Evolutionary conservation across 352 stramenopile genomes (phyloP), one percentile per base, ranked within the genome.

Genomic region (Phytophthora meadii): DNA sequence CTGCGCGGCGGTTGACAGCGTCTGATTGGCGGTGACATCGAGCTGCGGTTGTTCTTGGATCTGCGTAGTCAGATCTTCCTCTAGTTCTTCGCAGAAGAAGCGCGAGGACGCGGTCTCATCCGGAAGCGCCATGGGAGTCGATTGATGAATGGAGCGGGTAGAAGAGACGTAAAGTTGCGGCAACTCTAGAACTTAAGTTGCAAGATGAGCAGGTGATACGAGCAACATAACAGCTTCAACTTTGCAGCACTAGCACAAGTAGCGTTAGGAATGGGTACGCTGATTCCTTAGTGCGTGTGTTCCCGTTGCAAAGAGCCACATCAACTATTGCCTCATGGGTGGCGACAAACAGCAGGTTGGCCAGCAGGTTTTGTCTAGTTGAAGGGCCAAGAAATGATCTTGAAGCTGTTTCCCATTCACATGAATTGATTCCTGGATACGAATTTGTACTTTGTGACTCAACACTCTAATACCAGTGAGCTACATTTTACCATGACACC

Each of bases 71-170:
- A 91, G 62, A 52, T 93, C 84, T 54, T 93, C 82, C 46, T 91
- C 83, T 8, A 93, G 63, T 75, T 92, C 85, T 40, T 92, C 85
- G 67, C 85, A 92, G 69, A 93, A 93, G 69, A 88, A 89, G 41
- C 85, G 85, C 63, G 75, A 62, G 19, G 76, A 75, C 36, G 54
- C 49, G 15, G 15, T 22, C 19, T 78, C 58, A 41, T 74, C 62
- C 57, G 36, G 54, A 15, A 56, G 54, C 56, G 34, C 22, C 51
- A 69, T 76, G 12, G 14, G 49, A 14, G n/a, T 28, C 19, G 22
- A 34, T 19, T 39, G 28, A 55, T 53, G 42, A 50, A 53, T 61
- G 54, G 53, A 50, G 40, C 5, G 53, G 30, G 30, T 36, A 36
- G 41, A 51, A 52, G 40, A 14, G 25, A 11, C 9, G 30, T 36